phyloP scores from a whole-genome alignment of 768 basidiomycete species.

The Lactarius evosmus region DNA sequence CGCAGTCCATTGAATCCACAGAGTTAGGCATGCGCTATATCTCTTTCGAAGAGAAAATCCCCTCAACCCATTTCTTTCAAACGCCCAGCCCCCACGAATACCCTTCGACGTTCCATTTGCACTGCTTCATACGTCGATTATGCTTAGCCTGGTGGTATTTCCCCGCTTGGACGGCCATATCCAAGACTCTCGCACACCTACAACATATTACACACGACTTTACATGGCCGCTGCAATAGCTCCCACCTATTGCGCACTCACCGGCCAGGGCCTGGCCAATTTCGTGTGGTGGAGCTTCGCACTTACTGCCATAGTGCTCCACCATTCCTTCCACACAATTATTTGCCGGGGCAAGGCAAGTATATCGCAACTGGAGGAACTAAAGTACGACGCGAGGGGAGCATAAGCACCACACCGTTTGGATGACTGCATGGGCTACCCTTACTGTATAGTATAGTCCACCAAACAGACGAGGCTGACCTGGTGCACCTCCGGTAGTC shows the following conservation, averaged over 20 bases:
- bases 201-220: conserved; percentile 5
- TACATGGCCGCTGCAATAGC: conserved; percentile 47
- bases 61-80: conserved; percentile 42
- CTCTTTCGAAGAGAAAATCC: conserved; percentile 47
- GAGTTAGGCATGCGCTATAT: conserved; percentile 34
- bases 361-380: conserved; percentile 48
- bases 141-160: conserved; percentile 11
- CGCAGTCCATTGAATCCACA: not conserved
- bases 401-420: conserved; percentile 36
- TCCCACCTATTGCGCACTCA: conserved; percentile 37
- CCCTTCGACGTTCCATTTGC: conserved; percentile 19
- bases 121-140: conserved; percentile 29
- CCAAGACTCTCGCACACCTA: not conserved
- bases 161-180: not conserved
- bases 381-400: conserved; percentile 55
- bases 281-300: conserved; percentile 25
- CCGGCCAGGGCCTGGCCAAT: conserved; percentile 17
- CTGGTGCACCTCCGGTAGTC: not conserved
- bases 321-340: conserved; percentile 35
- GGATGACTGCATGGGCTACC: not conserved
- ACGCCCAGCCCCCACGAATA: conserved; percentile 16
- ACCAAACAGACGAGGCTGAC: not conserved
- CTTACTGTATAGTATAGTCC: not conserved
- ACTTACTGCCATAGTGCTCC: conserved; percentile 5
- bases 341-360: conserved; percentile 45